Base-by-base conservation (phyloP, 1,139 yeast species). In the Suhomyces wounanorum region DNA sequence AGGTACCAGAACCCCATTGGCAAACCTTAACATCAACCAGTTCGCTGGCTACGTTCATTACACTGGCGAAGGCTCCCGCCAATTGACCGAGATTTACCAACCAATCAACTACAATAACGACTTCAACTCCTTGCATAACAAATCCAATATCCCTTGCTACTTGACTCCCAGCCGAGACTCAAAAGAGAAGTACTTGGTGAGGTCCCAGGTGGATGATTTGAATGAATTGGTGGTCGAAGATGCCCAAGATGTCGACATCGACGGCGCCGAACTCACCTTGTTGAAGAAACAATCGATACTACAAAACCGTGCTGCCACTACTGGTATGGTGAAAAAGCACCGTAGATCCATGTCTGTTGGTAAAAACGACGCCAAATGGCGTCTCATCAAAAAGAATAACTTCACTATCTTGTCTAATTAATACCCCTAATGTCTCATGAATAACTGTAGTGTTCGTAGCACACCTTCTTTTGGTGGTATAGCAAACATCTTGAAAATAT, bases 321-420 rank as follows among this genome's bases (percentile, higher is more conserved):
- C 56, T 36, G 33, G 50, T 17, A 43, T 67, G 43, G 57, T 61
- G 26, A 58, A 59, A 43, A 67, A 63, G 51, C 73, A 72, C 52
- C 66, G 63, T 45, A 63, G 79, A 51, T 68, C 78, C 11, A 57
- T 68, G 56, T 73, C 78, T 23, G 73, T 73, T 39, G 79, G 79
- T 3, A 70, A 66, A 47, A 75, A 75, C 56, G 73, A 68, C 41
- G 60, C 72, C 41, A 75, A 75, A 56, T 60, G 64, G 45, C 60
- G 59, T 40, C 65, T 75, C 48, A 69, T 75, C 35, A 66, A 62
- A 47, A 74, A 73, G 58, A 70, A 67, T 56, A 58, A 55, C 40
- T 67, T 68, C 48, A 55, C 57, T 38, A 61, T 68, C 42, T 55
- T 59, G 46, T 51, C 53, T 42, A 43, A 36, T 18, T 50, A 44